A percentile compares a stretch with the other conserved stretches of the same genome.
phyloP scores from a whole-genome alignment of 768 basidiomycete species.

The Lepiota brunneoincarnata region DNA sequence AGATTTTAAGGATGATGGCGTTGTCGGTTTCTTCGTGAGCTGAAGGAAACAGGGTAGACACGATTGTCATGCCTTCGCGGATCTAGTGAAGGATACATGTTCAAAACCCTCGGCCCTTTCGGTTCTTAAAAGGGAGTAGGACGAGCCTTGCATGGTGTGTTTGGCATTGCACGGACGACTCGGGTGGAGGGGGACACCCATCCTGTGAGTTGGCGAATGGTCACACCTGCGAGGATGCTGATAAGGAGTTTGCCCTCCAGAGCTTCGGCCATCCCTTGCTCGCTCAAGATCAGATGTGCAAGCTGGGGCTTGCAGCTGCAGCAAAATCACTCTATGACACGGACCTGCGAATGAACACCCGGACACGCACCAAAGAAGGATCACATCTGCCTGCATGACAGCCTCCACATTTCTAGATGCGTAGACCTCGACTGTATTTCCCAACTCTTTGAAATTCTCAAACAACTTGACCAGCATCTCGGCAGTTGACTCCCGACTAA shows the following conservation, averaged over 20 bases:
- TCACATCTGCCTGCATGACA: slow-evolving; percentile 73
- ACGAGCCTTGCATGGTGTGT: slow-evolving; percentile 90
- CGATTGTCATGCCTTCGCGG: slow-evolving; percentile 97
- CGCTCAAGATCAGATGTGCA: slow-evolving; percentile 68
- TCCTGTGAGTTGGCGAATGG: slow-evolving; percentile 70
- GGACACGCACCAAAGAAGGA: slow-evolving; percentile 77
- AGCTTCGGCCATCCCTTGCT: slow-evolving; percentile 77
- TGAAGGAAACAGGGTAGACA: slow-evolving; percentile 66
- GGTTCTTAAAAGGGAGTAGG: not conserved
- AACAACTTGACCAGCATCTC: slow-evolving; percentile 65
- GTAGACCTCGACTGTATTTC: slow-evolving; percentile 66
- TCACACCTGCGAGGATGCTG: slow-evolving; percentile 97
- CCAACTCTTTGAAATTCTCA: slow-evolving; percentile 51
- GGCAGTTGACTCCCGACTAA: slow-evolving; percentile 74
- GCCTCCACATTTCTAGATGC: slow-evolving; percentile 71
- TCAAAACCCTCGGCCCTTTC: not conserved
- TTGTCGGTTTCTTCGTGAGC: slow-evolving; percentile 57
- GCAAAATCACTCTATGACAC: not conserved
- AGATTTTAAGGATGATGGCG: slow-evolving; percentile 83
- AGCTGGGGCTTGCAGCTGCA: slow-evolving; percentile 92
- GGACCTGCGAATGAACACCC: not conserved
- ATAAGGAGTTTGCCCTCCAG: slow-evolving; percentile 89
- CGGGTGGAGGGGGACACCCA: slow-evolving; percentile 79
- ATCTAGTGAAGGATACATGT: slow-evolving; percentile 53
- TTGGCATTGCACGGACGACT: slow-evolving; percentile 97